These are phyloP conservation scores for Schizochytrium sp. DNA, from an alignment of 108 stramenopile species.

Conservation along the genomic window DNA sequence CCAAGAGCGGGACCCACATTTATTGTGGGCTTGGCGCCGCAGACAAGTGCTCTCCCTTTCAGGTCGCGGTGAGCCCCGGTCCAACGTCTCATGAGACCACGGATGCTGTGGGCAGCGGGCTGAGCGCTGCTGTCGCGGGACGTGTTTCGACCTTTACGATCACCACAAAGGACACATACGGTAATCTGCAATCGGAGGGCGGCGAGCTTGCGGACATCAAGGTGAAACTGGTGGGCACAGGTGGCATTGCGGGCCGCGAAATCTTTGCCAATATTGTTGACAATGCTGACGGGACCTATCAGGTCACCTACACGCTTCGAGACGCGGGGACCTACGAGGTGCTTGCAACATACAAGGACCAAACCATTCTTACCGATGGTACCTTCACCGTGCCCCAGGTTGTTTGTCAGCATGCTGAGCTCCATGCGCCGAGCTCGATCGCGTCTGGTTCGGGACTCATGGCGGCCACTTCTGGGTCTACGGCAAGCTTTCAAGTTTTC, in stretches of 20 bases:
- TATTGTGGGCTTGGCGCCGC: constrained; percentile 66
- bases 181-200: constrained; percentile 56
- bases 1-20: constrained; percentile 54
- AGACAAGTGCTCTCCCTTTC: constrained; percentile 67
- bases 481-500: constrained; percentile 47
- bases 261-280: constrained; percentile 48
- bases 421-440: constrained; percentile 57
- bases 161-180: constrained; percentile 69
- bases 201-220: constrained; percentile 54
- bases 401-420: constrained; percentile 55
- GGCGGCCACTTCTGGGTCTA: constrained; percentile 50
- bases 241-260: not conserved
- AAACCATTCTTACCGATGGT: constrained; percentile 46
- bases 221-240: constrained; percentile 15
- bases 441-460: constrained; percentile 41
- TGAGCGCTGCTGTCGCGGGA: constrained; percentile 62
- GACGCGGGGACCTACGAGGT: constrained; percentile 58
- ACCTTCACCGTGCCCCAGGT: constrained; percentile 30
- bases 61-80: constrained; percentile 57
- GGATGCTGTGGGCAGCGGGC: constrained; percentile 39
- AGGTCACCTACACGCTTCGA: constrained; percentile 62
- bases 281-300: constrained; percentile 59
- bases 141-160: constrained; percentile 54
- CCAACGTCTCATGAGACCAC: constrained; percentile 43
- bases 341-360: constrained; percentile 42